A percentile compares a stretch with the other conserved stretches of the same genome.
Conservation (phyloP, 2,329 filamentous ascomycete genomes). For the Onygena corvina region DNA sequence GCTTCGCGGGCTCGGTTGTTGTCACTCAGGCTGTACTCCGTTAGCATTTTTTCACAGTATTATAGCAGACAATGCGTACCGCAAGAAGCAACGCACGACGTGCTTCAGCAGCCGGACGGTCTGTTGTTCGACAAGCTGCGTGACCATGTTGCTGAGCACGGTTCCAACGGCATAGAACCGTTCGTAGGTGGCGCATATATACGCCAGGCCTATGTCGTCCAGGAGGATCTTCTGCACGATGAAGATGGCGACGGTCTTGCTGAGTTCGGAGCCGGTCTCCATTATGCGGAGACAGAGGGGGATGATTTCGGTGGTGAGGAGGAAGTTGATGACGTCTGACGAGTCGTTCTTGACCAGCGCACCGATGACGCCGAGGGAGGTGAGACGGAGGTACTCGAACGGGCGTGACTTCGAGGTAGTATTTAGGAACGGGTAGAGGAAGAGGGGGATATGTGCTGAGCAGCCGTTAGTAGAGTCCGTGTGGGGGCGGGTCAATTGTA, state of each 20-base stretch:
- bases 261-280: slow-evolving; percentile 96
- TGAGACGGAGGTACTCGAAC: slow-evolving; percentile 93
- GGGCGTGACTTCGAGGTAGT: slow-evolving; percentile 96
- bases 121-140: slow-evolving; percentile 92
- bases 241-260: slow-evolving; percentile 98
- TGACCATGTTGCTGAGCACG: slow-evolving; percentile 97
- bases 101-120: slow-evolving; percentile 93
- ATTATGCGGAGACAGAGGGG: slow-evolving; percentile 95
- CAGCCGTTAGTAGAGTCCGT: too few species aligned
- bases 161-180: slow-evolving; percentile 96
- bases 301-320: slow-evolving; percentile 96
- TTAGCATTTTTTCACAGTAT: neutral
- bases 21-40: slow-evolving; percentile 61
- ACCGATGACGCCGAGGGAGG: slow-evolving; percentile 90
- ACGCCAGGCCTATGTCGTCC: slow-evolving; percentile 91
- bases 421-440: slow-evolving; percentile 95
- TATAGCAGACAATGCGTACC: slow-evolving; percentile 45
- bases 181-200: slow-evolving; percentile 98
- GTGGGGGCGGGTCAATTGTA: too few species aligned
- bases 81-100: slow-evolving; percentile 89
- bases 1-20: slow-evolving; percentile 93
- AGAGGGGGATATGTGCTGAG: slow-evolving; percentile 87
- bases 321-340: slow-evolving; percentile 96
- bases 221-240: slow-evolving; percentile 98
- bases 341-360: slow-evolving; percentile 98